Conservation (phyloP, 2,329 filamentous ascomycete genomes). For the Trichoderma sp. region DNA sequence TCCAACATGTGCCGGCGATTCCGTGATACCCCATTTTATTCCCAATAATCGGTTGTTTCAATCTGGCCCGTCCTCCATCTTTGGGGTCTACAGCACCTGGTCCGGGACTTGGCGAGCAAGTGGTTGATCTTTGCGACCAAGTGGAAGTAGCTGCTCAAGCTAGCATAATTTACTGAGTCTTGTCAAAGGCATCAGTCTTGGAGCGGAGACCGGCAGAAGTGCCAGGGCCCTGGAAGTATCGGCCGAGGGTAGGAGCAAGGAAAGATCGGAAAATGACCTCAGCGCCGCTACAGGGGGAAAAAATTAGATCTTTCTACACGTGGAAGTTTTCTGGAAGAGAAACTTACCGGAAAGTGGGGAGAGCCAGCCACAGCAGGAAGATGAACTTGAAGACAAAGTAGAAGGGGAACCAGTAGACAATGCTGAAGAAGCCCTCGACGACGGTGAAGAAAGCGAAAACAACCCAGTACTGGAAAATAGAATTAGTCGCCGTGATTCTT, state of each 20-base stretch:
- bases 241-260: constrained; percentile 84
- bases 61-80: constrained; percentile 20
- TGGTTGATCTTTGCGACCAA: constrained; percentile 27
- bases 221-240: constrained; percentile 73
- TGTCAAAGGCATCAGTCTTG: constrained; percentile 77
- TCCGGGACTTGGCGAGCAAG: constrained; percentile 22
- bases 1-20: constrained; percentile 1
- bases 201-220: constrained; percentile 85
- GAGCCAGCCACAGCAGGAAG: constrained; percentile 94
- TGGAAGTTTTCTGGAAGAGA: not conserved
- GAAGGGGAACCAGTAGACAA: constrained; percentile 95
- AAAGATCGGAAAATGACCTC: constrained; percentile 97
- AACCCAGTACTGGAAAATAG: constrained; percentile 70
- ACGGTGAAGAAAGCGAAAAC: constrained; percentile 81
- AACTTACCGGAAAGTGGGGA: constrained; percentile 86
- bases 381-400: constrained; percentile 99
- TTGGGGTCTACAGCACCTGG: constrained; percentile 24
- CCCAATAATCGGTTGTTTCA: constrained; percentile 9
- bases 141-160: constrained; percentile 23
- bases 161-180: constrained; percentile 54
- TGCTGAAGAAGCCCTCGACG: constrained; percentile 76
- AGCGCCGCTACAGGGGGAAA: constrained; percentile 64
- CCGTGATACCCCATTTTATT: constrained; percentile 10
- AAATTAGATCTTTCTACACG: not conserved
- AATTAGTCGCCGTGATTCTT: constrained; percentile 33